phyloP scores from a whole-genome alignment of 345 rosid genomes.

The Syzygium jambos region DNA sequence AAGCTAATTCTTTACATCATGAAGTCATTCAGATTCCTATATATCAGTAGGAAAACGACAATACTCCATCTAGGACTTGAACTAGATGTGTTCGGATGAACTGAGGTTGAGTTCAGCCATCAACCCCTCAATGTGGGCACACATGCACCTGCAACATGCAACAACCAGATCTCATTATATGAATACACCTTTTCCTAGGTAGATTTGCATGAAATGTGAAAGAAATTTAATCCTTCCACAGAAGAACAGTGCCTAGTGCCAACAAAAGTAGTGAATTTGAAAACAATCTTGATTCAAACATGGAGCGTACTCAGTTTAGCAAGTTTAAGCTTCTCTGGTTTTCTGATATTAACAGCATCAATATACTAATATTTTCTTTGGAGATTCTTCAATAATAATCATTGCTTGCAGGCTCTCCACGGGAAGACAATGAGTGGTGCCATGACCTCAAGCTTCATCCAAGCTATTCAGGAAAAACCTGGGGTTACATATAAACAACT shows the following conservation, averaged over 20 bases:
- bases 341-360: background rate
- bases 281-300: background rate
- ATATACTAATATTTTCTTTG: background rate
- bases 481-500: slow-evolving; percentile 24
- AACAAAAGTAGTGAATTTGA: background rate
- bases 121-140: background rate
- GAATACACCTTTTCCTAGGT: background rate
- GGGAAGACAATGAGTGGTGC: slow-evolving; percentile 32
- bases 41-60: background rate
- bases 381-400: background rate
- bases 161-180: background rate
- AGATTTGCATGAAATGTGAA: background rate
- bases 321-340: background rate
- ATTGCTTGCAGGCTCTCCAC: slow-evolving; percentile 20
- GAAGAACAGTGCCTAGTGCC: background rate
- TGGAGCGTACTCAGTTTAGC: background rate
- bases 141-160: background rate
- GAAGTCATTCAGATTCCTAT: background rate
- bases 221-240: background rate
- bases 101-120: background rate
- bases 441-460: slow-evolving; percentile 28
- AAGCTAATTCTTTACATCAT: background rate
- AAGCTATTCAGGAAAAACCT: background rate
- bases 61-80: background rate
- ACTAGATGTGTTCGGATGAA: background rate